phyloP scores from a whole-genome alignment of 2,329 filamentous ascomycete species.

The Fusarium sp. region DNA sequence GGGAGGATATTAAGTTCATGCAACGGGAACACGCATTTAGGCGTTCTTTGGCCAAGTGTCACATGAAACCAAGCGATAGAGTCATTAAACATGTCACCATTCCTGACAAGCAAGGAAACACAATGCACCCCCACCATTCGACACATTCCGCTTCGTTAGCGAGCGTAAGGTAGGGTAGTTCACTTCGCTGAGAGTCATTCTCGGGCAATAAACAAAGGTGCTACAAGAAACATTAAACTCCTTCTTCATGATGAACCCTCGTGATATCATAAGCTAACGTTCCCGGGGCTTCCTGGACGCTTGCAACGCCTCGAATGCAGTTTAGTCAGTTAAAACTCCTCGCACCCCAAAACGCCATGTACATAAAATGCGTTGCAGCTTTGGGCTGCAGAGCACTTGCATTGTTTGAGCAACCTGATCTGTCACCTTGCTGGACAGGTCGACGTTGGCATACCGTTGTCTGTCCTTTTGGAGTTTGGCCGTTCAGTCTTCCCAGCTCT shows the following conservation, averaged over 20 bases:
- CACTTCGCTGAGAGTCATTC: not conserved
- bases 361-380: constrained; percentile 23
- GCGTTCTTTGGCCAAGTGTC: not conserved
- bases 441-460: constrained; percentile 38
- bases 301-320: constrained; percentile 48
- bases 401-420: constrained; percentile 24
- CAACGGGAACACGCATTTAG: not conserved
- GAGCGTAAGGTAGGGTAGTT: not conserved
- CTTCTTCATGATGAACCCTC: constrained; percentile 39
- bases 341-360: constrained; percentile 48
- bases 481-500: constrained; percentile 93
- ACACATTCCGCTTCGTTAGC: not conserved
- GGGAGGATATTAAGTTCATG: constrained; percentile 5
- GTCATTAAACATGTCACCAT: constrained; percentile 10
- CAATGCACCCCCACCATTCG: not conserved
- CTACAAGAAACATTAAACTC: constrained; percentile 37
- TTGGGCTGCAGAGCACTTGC: constrained; percentile 1
- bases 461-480: constrained; percentile 14
- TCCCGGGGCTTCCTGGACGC: constrained; percentile 31
- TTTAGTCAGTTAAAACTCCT: constrained; percentile 44
- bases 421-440: constrained; percentile 27
- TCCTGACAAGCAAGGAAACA: constrained; percentile 10
- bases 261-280: constrained; percentile 42
- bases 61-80: not conserved
- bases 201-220: constrained; percentile 1